These are phyloP conservation scores for Sporothrix curviconia DNA, from an alignment of 2,329 filamentous ascomycete genomes.

Conservation along the genomic window DNA sequence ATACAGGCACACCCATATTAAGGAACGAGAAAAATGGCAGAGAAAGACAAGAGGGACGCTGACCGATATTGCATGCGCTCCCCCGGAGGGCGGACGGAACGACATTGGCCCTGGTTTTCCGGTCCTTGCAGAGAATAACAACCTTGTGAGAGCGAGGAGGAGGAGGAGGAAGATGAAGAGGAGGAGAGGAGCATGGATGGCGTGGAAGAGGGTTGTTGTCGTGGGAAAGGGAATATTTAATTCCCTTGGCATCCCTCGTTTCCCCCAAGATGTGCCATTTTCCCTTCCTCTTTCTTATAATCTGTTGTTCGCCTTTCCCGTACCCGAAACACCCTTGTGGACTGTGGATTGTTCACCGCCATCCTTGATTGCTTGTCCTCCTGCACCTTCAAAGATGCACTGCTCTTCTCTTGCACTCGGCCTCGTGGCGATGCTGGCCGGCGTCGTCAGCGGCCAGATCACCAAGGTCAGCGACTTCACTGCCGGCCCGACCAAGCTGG, in stretches of 20 bases:
- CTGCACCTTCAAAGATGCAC: no score
- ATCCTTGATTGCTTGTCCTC: no score
- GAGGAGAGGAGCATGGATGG: no score
- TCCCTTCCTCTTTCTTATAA: neutral
- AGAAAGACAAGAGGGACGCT: no score
- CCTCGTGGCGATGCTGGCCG: conserved; percentile 18
- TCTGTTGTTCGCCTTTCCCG: no score
- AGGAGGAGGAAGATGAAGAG: neutral
- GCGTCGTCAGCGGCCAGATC: conserved; percentile 25
- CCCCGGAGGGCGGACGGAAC: neutral
- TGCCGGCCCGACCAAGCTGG: conserved; percentile 27
- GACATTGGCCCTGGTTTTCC: neutral
- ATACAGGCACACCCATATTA: neutral
- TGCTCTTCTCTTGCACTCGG: conserved; percentile 1
- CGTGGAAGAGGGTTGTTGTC: no score
- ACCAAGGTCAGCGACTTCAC: conserved; percentile 28
- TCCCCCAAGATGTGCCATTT: neutral
- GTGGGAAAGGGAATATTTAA: no score
- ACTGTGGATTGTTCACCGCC: neutral
- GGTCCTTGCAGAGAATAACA: no score
- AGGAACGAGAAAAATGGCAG: neutral
- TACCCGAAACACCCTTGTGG: neutral
- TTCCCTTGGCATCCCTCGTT: neutral
- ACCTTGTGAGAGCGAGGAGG: no score
- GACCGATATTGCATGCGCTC: neutral